Conservation (phyloP, 176 grass and related monocot genomes). For the Neostapfia colusana region DNA sequence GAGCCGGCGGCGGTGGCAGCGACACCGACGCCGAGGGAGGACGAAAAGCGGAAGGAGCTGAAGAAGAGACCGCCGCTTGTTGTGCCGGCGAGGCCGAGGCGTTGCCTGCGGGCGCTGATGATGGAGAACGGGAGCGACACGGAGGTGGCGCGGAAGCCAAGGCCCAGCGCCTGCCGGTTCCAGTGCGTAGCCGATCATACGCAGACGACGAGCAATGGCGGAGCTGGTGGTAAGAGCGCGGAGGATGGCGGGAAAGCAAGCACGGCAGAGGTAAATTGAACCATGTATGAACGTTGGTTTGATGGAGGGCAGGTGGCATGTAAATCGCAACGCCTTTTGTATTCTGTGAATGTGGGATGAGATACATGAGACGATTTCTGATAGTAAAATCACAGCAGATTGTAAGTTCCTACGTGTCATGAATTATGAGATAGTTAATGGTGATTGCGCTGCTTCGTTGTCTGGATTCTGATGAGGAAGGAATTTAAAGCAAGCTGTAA, state of each 20-base stretch:
- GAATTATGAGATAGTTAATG: not conserved
- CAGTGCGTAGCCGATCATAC: constrained; percentile 52
- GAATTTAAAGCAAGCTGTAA: not conserved
- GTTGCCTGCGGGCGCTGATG: constrained; percentile 77
- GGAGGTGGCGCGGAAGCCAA: constrained; percentile 45
- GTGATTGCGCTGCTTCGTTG: not conserved
- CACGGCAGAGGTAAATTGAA: not conserved
- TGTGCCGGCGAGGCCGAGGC: constrained; percentile 43
- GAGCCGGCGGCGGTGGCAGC: not conserved
- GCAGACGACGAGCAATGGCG: not conserved
- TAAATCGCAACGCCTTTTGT: constrained; percentile 6
- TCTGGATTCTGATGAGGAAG: not conserved
- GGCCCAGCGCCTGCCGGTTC: constrained; percentile 57
- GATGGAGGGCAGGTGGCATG: not conserved
- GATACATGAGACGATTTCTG: not conserved
- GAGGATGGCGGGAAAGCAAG: constrained; percentile 34
- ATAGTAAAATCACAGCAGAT: not conserved
- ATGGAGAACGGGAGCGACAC: constrained; percentile 74
- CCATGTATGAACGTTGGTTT: not conserved
- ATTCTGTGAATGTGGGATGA: not conserved
- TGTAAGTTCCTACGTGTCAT: not conserved
- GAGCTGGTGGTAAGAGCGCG: not conserved
- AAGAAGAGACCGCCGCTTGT: not conserved
- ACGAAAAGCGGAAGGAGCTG: not conserved
- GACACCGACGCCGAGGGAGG: not conserved